A percentile compares a stretch with the other conserved stretches of the same genome.
These are phyloP conservation scores for Xylariomycetidae sp. DNA, from an alignment of 2,329 filamentous ascomycete genomes.

Conservation along the genomic window DNA sequence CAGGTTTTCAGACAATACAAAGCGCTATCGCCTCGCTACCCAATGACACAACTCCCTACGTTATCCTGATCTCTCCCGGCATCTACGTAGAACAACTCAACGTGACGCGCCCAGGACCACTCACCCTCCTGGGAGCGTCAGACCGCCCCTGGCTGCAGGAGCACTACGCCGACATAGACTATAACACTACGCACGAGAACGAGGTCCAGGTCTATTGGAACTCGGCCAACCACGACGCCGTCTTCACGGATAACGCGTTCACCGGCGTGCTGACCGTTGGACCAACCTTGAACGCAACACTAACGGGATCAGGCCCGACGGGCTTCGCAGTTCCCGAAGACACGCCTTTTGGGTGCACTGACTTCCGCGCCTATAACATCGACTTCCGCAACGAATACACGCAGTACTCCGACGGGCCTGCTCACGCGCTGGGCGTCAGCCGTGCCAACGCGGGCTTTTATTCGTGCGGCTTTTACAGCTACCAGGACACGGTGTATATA, in stretches of 20 bases:
- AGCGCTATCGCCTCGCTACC: slow-evolving; percentile 35
- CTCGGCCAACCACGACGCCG: slow-evolving; percentile 45
- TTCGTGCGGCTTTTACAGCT: slow-evolving; percentile 60
- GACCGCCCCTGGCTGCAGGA: slow-evolving; percentile 28
- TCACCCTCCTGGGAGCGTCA: slow-evolving; percentile 58
- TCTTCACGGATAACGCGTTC: slow-evolving; percentile 54
- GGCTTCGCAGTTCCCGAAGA: slow-evolving; percentile 55
- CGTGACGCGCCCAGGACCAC: slow-evolving; percentile 55
- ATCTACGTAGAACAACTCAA: slow-evolving; percentile 62
- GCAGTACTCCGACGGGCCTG: slow-evolving; percentile 47
- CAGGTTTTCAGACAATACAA: slow-evolving; percentile 35
- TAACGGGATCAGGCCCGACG: slow-evolving; percentile 58
- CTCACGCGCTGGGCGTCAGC: slow-evolving; percentile 55
- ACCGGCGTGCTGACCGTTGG: slow-evolving; percentile 59
- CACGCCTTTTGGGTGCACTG: slow-evolving; percentile 58
- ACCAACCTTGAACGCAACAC: slow-evolving; percentile 57
- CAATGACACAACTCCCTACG: slow-evolving; percentile 38
- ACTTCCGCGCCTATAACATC: slow-evolving; percentile 64
- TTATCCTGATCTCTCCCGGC: slow-evolving; percentile 57
- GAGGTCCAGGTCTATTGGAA: slow-evolving; percentile 56
- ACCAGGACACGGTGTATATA: slow-evolving; percentile 64
- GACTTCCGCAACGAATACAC: slow-evolving; percentile 59
- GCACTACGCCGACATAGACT: slow-evolving; percentile 34
- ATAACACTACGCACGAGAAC: slow-evolving; percentile 35
- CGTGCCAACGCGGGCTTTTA: slow-evolving; percentile 65